Evolutionary conservation across 768 basidiomycete species (phyloP).

Genomic region (Terana coerulea): DNA sequence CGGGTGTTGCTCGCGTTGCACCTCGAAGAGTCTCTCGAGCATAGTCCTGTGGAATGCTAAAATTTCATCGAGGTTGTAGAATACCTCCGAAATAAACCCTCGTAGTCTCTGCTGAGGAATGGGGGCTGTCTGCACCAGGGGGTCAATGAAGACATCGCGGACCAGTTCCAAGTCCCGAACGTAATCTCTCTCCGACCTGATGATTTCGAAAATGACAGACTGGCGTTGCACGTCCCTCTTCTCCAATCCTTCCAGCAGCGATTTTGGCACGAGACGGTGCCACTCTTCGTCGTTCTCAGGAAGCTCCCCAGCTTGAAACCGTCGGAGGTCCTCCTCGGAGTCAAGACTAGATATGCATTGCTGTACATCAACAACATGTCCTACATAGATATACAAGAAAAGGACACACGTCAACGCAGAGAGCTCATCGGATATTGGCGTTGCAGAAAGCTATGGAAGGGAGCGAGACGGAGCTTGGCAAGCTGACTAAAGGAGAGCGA

Average conservation of each 20-base stretch:
- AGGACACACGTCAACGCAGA: slow-evolving; percentile 22
- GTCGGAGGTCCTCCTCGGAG: slow-evolving; percentile 58
- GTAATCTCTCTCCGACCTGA: slow-evolving; percentile 88
- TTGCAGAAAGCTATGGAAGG: slow-evolving; percentile 14
- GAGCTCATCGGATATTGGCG: slow-evolving; percentile 20
- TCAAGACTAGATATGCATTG: slow-evolving; percentile 40
- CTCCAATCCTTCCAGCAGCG: slow-evolving; percentile 65
- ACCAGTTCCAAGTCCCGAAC: slow-evolving; percentile 73
- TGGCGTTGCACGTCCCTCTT: slow-evolving; percentile 82
- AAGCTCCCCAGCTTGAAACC: slow-evolving; percentile 66
- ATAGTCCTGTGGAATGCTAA: slow-evolving; percentile 63
- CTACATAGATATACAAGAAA: neutral
- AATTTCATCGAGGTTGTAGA: slow-evolving; percentile 76
- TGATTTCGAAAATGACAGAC: slow-evolving; percentile 82
- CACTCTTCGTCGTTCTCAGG: slow-evolving; percentile 75
- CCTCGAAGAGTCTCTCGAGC: slow-evolving; percentile 66
- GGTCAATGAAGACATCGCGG: slow-evolving; percentile 69
- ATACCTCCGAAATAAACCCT: slow-evolving; percentile 77
- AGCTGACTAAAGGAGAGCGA: slow-evolving; percentile 9
- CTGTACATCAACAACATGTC: neutral
- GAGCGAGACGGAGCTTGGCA: slow-evolving; percentile 4
- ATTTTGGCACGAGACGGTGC: slow-evolving; percentile 73
- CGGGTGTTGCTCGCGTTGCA: slow-evolving; percentile 85
- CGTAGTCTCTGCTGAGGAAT: slow-evolving; percentile 57
- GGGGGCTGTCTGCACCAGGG: slow-evolving; percentile 56